Evolutionary conservation across 768 basidiomycete species (phyloP), one percentile per base, ranked within the genome.

Genomic region (Dioszegia crocea): DNA sequence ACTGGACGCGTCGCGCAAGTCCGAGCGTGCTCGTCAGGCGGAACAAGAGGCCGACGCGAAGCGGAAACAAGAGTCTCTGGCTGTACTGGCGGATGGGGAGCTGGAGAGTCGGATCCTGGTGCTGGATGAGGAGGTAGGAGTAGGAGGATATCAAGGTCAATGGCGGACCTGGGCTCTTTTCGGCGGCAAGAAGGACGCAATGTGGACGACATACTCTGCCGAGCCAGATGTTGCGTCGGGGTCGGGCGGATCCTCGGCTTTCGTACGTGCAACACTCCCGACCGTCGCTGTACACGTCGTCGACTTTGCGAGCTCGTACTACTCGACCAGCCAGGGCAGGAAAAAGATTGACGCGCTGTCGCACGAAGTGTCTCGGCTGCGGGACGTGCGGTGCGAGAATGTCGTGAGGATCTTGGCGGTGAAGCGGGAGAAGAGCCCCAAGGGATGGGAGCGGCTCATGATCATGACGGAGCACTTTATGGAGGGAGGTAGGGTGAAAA

Each of bases 191-290:
- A 63, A 45, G 47, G 70, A 73, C 16, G 36, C 56, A 1, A 40
- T 74, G 29, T 76, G 73, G 71, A 73, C 67, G 9, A 58, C 54
- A 3, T 76, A 73, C 47, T 60, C 60, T 47, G 75, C 67, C 29
- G 75, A 76, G 59, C 70, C 66, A 1, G 43, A 56, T 19, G 36
- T 19, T 14, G 21, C 38, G 6, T 50, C 49, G 6, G 49, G 49
- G 17, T 50, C 44, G 33, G 14, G 33, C 21, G 61, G 30, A n/a
- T 40, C 21, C 12, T 31, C 53, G 4, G 11, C 64, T 8, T 70
- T 68, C 40, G 64, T 67, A 43, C 62, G 63, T 41, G 62, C 64
- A 1, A 47, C 62, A 1, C 48, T 64, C 12, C 70, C 67, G 12
- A 51, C 50, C 17, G 26, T 71, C 9, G 38, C 45, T 9, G 69